phyloP scores from a whole-genome alignment of 345 rosid genomes.

The Microthlaspi erraticum region DNA sequence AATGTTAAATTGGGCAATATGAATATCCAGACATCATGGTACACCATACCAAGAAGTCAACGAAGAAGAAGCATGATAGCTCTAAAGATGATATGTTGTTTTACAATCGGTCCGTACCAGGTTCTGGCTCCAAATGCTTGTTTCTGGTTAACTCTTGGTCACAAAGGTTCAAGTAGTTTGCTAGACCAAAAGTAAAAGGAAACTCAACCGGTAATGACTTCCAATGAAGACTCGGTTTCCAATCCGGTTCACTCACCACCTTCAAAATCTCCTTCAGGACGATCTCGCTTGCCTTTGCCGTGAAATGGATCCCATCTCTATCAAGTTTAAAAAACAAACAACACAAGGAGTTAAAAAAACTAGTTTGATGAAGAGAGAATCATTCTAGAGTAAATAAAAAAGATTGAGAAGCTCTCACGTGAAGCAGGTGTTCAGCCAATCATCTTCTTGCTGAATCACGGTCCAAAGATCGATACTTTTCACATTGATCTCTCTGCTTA shows the following conservation, averaged over 20 bases:
- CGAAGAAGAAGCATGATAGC: conserved; percentile 7
- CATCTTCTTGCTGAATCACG: conserved; percentile 60
- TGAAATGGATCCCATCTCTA: conserved; percentile 81
- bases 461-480: conserved; percentile 73
- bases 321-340: background rate
- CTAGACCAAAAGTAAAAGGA: conserved; percentile 45
- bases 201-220: conserved; percentile 61
- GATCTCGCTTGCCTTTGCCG: conserved; percentile 68
- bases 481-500: conserved; percentile 68
- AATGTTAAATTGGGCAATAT: background rate
- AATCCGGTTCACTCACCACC: conserved; percentile 62
- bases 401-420: conserved; percentile 65
- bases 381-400: background rate
- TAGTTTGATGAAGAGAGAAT: background rate
- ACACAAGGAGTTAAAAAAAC: background rate
- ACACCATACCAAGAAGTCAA: conserved; percentile 22
- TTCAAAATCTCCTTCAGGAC: conserved; percentile 63
- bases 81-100: background rate
- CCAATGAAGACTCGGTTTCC: conserved; percentile 80
- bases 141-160: conserved; percentile 38
- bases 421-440: conserved; percentile 70
- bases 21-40: background rate
- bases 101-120: conserved; percentile 24
- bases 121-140: conserved; percentile 19
- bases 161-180: conserved; percentile 19